Percentiles rank a stretch among this genome's conserved stretches.
These are phyloP conservation scores for Dendrocalamus sinicus DNA, from an alignment of 176 grass and related monocot species.

Conservation along the genomic window DNA sequence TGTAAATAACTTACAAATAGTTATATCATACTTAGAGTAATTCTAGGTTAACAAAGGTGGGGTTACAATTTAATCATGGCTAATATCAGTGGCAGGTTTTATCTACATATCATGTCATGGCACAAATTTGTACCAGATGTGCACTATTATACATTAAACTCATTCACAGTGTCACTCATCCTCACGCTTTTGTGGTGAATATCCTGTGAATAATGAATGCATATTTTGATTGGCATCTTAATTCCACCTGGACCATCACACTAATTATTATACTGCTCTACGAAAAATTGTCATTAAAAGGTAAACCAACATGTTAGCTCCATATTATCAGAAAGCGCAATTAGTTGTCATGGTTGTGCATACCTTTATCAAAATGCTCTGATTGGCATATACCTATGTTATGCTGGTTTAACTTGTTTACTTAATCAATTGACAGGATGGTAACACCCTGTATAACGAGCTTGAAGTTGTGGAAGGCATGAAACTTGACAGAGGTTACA, in stretches of 20 bases:
- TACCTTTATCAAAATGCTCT: background rate
- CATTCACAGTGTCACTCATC: background rate
- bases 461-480: conserved; percentile 99
- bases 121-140: background rate
- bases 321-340: background rate
- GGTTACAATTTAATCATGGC: too few relatives aligned
- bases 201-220: background rate
- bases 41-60: too few relatives aligned
- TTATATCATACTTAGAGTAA: too few relatives aligned
- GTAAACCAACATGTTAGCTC: background rate
- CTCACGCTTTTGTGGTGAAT: background rate
- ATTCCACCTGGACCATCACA: background rate
- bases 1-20: too few relatives aligned
- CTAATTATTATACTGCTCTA: background rate
- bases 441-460: conserved; percentile 91
- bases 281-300: background rate
- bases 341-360: background rate
- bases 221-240: background rate
- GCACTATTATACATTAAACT: background rate
- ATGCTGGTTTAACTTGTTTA: conserved; percentile 18
- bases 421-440: conserved; percentile 57
- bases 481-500: conserved; percentile 97
- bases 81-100: too few relatives aligned
- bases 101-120: too few relatives aligned
- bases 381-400: conserved; percentile 2